phyloP scores from a whole-genome alignment of 179 eudicot genomes.

The Amaranthus tricolor region DNA sequence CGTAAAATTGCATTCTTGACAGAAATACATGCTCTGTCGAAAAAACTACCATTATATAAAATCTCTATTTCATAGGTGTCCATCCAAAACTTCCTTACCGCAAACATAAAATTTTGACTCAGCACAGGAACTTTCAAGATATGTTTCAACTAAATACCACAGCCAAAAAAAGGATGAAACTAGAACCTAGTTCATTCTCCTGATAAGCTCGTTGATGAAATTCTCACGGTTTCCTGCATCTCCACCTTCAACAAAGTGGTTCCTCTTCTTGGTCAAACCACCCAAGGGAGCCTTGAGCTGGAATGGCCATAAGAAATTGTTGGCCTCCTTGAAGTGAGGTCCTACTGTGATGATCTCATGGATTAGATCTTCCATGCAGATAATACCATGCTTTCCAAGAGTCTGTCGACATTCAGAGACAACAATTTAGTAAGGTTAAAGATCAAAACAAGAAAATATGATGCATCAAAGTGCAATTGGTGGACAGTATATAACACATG shows the following conservation, averaged over 20 bases:
- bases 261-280: slow-evolving; percentile 80
- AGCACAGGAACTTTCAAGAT: not conserved
- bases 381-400: slow-evolving; percentile 71
- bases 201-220: slow-evolving; percentile 71
- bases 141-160: slow-evolving; percentile 1
- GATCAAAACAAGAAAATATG: not conserved
- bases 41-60: too few relatives aligned
- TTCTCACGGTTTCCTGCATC: slow-evolving; percentile 90
- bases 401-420: slow-evolving; percentile 28
- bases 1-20: too few relatives aligned
- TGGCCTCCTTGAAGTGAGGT: slow-evolving; percentile 82
- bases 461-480: not conserved
- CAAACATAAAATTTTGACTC: not conserved
- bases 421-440: not conserved
- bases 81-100: slow-evolving; percentile 1
- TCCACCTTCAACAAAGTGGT: slow-evolving; percentile 89
- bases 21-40: too few relatives aligned
- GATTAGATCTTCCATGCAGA: slow-evolving; percentile 77
- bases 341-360: slow-evolving; percentile 86
- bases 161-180: not conserved
- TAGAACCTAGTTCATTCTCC: slow-evolving; percentile 74
- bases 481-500: not conserved
- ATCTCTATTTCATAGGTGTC: too few relatives aligned
- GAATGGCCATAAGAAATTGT: slow-evolving; percentile 92
- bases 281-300: slow-evolving; percentile 78